Percentiles rank a stretch among this genome's conserved stretches.
These are phyloP conservation scores for Penicillium expansum DNA, from an alignment of 2,329 filamentous ascomycete species.

Conservation along the genomic window DNA sequence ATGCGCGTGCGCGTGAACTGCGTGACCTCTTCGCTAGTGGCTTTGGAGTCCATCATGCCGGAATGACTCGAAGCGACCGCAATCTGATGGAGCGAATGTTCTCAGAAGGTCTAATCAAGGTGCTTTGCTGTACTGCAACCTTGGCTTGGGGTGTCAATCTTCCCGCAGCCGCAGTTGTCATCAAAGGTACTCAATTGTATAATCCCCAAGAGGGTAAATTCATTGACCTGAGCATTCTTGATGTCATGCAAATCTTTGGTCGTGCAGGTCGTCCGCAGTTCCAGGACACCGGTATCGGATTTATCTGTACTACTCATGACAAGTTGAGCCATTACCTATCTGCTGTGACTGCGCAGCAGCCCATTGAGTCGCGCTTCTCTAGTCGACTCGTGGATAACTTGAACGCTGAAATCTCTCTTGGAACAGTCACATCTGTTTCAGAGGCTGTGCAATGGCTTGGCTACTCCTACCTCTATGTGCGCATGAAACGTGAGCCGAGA, in stretches of 20 bases:
- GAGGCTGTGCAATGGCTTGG: constrained; percentile 97
- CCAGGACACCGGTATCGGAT: constrained; percentile 94
- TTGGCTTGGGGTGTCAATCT: constrained; percentile 98
- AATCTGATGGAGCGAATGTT: constrained; percentile 96
- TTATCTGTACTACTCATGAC: constrained; percentile 96
- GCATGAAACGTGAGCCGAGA: constrained; percentile 89
- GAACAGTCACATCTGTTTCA: constrained; percentile 88
- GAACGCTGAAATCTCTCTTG: constrained; percentile 89
- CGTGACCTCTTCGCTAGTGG: constrained; percentile 87
- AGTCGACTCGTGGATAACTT: constrained; percentile 92
- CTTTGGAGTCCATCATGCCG: constrained; percentile 92
- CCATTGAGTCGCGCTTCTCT: constrained; percentile 96
- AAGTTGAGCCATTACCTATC: constrained; percentile 87
- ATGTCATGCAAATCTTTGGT: constrained; percentile 97
- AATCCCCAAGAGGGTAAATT: constrained; percentile 96
- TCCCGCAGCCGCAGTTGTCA: constrained; percentile 91
- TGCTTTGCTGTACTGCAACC: constrained; percentile 96
- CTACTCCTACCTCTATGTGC: constrained; percentile 95
- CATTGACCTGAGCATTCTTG: constrained; percentile 90
- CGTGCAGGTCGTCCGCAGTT: constrained; percentile 97
- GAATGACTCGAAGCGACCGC: constrained; percentile 89
- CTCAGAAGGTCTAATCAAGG: constrained; percentile 85
- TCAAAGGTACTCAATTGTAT: constrained; percentile 97
- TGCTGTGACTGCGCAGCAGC: constrained; percentile 91
- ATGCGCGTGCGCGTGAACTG: constrained; percentile 79